A percentile compares a stretch with the other conserved stretches of the same genome.
Conservation (phyloP, 257 asterid species). For the Lycium barbarum region DNA sequence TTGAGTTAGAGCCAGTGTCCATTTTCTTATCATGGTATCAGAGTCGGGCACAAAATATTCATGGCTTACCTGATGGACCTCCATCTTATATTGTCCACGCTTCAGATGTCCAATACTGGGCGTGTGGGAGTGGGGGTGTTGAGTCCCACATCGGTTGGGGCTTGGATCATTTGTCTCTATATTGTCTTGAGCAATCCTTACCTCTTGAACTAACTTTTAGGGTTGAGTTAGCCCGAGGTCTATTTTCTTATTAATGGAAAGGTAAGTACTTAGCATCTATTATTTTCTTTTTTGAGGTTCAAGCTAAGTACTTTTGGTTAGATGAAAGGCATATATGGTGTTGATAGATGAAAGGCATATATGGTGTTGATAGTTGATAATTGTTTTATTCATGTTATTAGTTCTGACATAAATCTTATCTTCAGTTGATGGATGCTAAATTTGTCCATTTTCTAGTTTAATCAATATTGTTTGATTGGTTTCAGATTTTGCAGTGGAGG, state of each 20-base stretch:
- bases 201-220: neutral
- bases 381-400: conserved; percentile 9
- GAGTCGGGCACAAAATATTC: neutral
- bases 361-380: neutral
- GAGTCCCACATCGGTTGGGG: too few species aligned
- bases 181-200: neutral
- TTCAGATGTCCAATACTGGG: neutral
- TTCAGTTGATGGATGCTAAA: neutral
- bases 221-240: neutral
- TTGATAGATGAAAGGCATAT: neutral
- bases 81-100: neutral
- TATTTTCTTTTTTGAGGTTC: neutral
- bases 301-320: neutral
- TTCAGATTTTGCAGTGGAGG: conserved; percentile 32
- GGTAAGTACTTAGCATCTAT: neutral
- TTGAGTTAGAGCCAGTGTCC: neutral
- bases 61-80: neutral
- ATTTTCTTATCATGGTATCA: neutral
- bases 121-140: too few species aligned
- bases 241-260: neutral
- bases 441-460: neutral
- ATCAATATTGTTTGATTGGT: neutral
- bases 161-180: too few species aligned
- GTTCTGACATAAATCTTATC: neutral
- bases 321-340: neutral